These are phyloP conservation scores for Coccinonectria pachysandricola DNA, from an alignment of 2,329 filamentous ascomycete species.

Conservation along the genomic window DNA sequence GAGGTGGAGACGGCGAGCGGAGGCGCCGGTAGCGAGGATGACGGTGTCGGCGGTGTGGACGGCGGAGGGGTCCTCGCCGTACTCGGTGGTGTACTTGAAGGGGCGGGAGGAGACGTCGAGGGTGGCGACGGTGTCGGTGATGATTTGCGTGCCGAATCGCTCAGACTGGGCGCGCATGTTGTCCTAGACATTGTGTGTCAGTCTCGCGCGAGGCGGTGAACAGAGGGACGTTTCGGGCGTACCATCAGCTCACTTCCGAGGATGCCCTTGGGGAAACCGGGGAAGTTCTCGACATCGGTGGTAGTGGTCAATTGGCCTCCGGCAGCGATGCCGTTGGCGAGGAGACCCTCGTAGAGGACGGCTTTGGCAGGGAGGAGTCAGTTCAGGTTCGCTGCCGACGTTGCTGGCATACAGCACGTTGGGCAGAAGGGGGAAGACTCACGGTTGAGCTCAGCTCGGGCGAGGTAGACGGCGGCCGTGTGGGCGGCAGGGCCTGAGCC, in stretches of 20 bases:
- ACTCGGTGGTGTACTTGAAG: conserved; percentile 92
- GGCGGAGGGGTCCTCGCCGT: conserved; percentile 68
- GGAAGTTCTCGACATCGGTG: conserved; percentile 97
- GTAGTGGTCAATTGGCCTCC: conserved; percentile 97
- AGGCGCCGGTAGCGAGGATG: conserved; percentile 92
- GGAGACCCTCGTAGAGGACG: conserved; percentile 94
- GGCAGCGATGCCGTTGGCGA: conserved; percentile 91
- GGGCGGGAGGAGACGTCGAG: conserved; percentile 76
- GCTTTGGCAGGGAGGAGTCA: conserved; percentile 32
- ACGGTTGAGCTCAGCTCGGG: conserved; percentile 86
- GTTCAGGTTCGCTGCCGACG: neutral
- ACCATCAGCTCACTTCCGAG: conserved; percentile 83
- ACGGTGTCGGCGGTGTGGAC: conserved; percentile 83
- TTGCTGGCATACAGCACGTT: neutral
- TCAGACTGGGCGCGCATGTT: conserved; percentile 87
- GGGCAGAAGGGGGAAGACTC: conserved; percentile 20
- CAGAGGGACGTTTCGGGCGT: conserved; percentile 11
- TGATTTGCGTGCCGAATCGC: conserved; percentile 84
- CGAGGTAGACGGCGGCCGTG: conserved; percentile 92
- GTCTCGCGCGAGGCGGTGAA: conserved; percentile 1
- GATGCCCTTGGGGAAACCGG: conserved; percentile 84
- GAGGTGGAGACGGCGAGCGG: conserved; percentile 72
- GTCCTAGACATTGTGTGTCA: conserved; percentile 40
- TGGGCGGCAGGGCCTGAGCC: conserved; percentile 96
- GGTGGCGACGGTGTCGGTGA: conserved; percentile 83